A percentile compares a stretch with the other conserved stretches of the same genome.
Conservation (phyloP, 306 rosid species). For the Castanea mollissima region DNA sequence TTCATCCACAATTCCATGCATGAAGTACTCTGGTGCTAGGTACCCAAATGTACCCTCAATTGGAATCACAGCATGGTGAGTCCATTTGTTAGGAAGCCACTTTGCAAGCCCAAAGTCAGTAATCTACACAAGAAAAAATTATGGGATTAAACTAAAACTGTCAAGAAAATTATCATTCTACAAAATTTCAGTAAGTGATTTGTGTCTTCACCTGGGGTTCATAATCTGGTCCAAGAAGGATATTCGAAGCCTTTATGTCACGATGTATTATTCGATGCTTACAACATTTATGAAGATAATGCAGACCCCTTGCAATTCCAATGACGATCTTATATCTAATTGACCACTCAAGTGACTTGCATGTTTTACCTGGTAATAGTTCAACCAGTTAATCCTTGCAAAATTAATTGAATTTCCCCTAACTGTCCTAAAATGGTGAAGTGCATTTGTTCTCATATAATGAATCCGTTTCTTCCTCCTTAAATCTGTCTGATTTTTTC, state of each 20-base stretch:
- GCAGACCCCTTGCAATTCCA: constrained; percentile 91
- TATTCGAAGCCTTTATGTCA: constrained; percentile 93
- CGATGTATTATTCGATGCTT: constrained; percentile 89
- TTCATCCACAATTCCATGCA: constrained; percentile 96
- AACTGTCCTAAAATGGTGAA: too few relatives aligned
- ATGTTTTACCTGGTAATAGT: constrained; percentile 50
- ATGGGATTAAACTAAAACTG: neutral
- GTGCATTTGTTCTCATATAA: too few relatives aligned
- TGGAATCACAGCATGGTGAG: constrained; percentile 85
- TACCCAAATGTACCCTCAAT: constrained; percentile 98
- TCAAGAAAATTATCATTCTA: neutral
- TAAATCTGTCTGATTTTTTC: too few relatives aligned
- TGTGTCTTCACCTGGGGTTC: constrained; percentile 73
- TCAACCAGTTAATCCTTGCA: neutral
- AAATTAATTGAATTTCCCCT: too few relatives aligned
- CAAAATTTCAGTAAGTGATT: neutral
- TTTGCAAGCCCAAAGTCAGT: constrained; percentile 94
- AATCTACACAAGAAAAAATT: constrained; percentile 36
- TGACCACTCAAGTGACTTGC: constrained; percentile 65
- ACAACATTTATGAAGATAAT: constrained; percentile 87
- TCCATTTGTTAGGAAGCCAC: constrained; percentile 99
- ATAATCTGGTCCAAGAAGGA: constrained; percentile 88
- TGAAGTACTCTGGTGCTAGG: constrained; percentile 87
- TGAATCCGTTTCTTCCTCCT: too few relatives aligned
- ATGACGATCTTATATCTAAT: constrained; percentile 71